Conservation (phyloP, 1,284 basidiomycete genomes). For the Malassezia restricta region DNA sequence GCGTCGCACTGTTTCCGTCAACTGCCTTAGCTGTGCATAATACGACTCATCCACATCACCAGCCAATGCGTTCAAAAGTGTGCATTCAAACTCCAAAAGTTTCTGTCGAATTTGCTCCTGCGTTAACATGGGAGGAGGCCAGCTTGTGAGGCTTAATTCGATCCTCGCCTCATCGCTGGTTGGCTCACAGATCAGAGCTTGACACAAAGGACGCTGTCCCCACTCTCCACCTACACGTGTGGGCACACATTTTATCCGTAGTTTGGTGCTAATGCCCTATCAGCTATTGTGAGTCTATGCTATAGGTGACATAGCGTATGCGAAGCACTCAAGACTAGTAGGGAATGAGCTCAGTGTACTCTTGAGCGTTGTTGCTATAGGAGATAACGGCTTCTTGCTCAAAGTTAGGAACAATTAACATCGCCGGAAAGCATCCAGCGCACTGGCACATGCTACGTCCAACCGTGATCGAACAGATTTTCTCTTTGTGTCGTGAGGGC, state of each 20-base stretch:
- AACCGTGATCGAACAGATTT: background rate
- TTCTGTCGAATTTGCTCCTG: conserved; percentile 5
- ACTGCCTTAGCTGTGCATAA: background rate
- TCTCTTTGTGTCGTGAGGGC: background rate
- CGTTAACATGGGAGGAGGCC: background rate
- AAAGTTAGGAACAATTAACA: no score
- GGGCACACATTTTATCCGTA: no score
- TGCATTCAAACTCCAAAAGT: conserved; percentile 7
- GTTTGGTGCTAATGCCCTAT: no score
- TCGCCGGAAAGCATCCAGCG: no score
- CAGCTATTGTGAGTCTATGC: no score
- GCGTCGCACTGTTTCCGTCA: background rate
- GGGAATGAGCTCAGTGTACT: no score
- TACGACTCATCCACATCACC: background rate
- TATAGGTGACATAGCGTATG: no score
- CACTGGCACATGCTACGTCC: no score
- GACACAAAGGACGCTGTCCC: background rate
- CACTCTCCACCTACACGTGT: background rate
- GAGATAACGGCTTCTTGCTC: no score
- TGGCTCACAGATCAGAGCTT: background rate
- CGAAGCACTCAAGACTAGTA: no score
- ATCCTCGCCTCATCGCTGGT: background rate
- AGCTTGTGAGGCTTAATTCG: background rate
- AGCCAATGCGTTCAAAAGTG: conserved; percentile 2
- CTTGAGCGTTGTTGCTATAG: no score